Evolutionary conservation across 345 rosid species (phyloP), one percentile per base, ranked within the genome.

Genomic region (Barbarea vulgaris): DNA sequence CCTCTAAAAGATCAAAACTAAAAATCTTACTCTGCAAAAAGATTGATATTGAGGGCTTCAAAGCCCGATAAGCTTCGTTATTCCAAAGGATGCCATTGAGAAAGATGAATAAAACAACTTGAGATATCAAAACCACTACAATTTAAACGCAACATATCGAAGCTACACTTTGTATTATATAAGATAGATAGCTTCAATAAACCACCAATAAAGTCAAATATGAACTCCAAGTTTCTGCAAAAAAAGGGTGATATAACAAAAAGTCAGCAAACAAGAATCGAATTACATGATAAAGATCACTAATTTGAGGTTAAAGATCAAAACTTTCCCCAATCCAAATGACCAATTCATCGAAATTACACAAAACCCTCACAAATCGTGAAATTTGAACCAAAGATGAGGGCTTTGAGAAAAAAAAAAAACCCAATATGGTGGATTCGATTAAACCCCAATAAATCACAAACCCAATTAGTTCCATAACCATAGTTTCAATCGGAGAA

Each of bases 11-110:
- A 54, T 55, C 15, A 21, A 61, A 34, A 48, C 50, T 54, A 12
- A 34, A 30, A 28, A 21, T 4, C 50, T 56, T 65, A 74, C 77
- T 11, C 37, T 44, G 65, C 48, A 61, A 41, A 41, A 52, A 62
- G 15, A 10, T 36, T 39, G 41, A 6, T 57, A 3, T 22, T 0
- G 17, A 57, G 65, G 77, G 77, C 71, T 64, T 64, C 15, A 74
- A 64, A 55, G 47, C 72, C 72, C 64, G n/a, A 6, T 12, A 65
- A 39, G 57, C 65, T 64, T 54, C 4, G 72, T 55, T 64, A 74
- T 65, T 74, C 72, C 78, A 74, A 33, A 65, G 66, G 78, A 3
- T 74, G 78, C 72, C 72, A 74, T 17, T 74, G 59, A 56, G 58
- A 64, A 4, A 74, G 50, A 74, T 74, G 66, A 56, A 56, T 56